Evolutionary conservation across 352 stramenopile genomes (phyloP).

Genomic region (Pythium rishiriense): DNA sequence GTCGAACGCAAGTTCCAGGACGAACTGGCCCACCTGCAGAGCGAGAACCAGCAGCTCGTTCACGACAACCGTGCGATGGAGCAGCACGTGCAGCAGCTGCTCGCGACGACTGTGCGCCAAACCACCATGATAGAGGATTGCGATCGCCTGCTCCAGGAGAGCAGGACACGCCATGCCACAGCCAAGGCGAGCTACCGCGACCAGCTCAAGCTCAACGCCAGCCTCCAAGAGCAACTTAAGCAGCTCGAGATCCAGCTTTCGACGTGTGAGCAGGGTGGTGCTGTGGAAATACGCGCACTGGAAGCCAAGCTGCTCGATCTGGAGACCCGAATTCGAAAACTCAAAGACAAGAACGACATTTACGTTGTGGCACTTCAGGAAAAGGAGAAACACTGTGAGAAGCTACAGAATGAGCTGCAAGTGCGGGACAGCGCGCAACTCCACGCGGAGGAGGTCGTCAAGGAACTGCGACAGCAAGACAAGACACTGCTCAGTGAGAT

Average conservation of each 20-base stretch:
- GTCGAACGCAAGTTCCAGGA: conserved; percentile 29
- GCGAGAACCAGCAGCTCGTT: conserved; percentile 34
- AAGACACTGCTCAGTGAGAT: conserved; percentile 56
- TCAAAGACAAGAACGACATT: conserved; percentile 42
- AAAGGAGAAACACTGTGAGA: conserved; percentile 52
- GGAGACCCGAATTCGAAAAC: conserved; percentile 36
- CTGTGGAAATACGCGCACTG: conserved; percentile 20
- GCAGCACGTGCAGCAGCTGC: conserved; percentile 48
- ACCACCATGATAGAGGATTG: conserved; percentile 78
- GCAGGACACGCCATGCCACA: conserved; percentile 38
- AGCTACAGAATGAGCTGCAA: conserved; percentile 40
- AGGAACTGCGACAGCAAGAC: conserved; percentile 51
- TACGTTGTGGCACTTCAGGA: conserved; percentile 40
- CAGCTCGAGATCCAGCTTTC: conserved; percentile 41
- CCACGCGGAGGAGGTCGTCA: conserved; percentile 57
- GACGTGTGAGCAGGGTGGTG: conserved; percentile 21
- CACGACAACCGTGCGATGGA: conserved; percentile 36
- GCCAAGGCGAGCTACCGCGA: conserved; percentile 43
- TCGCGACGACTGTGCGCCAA: conserved; percentile 62
- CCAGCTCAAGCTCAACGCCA: conserved; percentile 36
- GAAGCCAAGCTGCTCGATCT: not conserved
- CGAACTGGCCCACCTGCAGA: conserved; percentile 32
- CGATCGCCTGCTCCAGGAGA: conserved; percentile 52
- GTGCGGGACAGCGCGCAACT: conserved; percentile 37
- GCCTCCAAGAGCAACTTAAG: conserved; percentile 36